phyloP scores from a whole-genome alignment of 306 rosid genomes.

The Carpinus viminea region DNA sequence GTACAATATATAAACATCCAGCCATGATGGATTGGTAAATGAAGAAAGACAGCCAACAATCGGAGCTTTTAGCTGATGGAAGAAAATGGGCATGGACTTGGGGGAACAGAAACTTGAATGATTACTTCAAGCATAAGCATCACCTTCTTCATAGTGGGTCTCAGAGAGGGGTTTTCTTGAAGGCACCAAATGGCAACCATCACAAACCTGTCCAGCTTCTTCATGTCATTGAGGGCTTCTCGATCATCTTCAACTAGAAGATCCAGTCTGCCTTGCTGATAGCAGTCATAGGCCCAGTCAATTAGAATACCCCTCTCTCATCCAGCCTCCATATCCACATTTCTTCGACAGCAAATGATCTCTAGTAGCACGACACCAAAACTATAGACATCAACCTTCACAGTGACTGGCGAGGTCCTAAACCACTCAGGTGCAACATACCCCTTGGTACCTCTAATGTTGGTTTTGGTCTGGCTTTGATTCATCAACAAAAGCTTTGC shows the following conservation, averaged over 20 bases:
- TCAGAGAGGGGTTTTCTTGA: constrained; percentile 38
- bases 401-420: constrained; percentile 34
- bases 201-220: constrained; percentile 20
- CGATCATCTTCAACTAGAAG: constrained; percentile 9
- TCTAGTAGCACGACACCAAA: constrained; percentile 37
- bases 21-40: too few relatives aligned
- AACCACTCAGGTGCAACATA: constrained; percentile 42
- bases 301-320: constrained; percentile 26
- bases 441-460: constrained; percentile 32
- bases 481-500: constrained; percentile 27
- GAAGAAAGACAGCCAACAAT: background rate
- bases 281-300: constrained; percentile 47
- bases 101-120: constrained; percentile 15
- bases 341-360: constrained; percentile 34
- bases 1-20: too few relatives aligned
- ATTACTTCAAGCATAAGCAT: constrained; percentile 40
- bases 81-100: too few relatives aligned
- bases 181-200: constrained; percentile 47
- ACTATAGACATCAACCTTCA: constrained; percentile 46
- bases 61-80: background rate
- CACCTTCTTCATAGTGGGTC: constrained; percentile 40
- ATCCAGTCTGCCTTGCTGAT: constrained; percentile 3
- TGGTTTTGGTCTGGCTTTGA: too few relatives aligned
- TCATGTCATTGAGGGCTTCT: constrained; percentile 22
- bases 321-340: background rate